A percentile compares a stretch with the other conserved stretches of the same genome.
phyloP scores from a whole-genome alignment of 805 yeast species.

The Candida takata region DNA sequence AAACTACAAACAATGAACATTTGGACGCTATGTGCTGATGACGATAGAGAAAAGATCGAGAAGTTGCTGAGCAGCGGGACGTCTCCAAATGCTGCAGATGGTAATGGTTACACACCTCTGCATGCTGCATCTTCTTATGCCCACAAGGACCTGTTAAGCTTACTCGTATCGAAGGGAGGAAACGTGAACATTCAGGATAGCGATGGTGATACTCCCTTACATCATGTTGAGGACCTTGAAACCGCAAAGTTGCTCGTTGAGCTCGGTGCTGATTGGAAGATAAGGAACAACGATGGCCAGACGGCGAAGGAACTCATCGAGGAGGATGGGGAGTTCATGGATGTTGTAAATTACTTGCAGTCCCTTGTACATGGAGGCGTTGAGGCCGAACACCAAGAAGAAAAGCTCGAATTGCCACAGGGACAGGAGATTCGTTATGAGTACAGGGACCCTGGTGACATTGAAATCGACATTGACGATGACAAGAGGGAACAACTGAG shows the following conservation, averaged over 20 bases:
- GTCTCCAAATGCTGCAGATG: constrained; percentile 72
- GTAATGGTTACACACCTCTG: constrained; percentile 92
- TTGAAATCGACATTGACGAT: constrained; percentile 38
- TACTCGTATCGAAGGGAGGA: constrained; percentile 57
- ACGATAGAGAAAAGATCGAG: constrained; percentile 54
- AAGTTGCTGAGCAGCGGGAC: constrained; percentile 43
- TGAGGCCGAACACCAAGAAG: constrained; percentile 17
- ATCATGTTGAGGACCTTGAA: constrained; percentile 69
- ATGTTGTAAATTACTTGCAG: constrained; percentile 57
- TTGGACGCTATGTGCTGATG: constrained; percentile 95
- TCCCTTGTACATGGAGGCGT: constrained; percentile 29
- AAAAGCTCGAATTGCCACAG: constrained; percentile 23
- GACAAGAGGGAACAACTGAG: constrained; percentile 60
- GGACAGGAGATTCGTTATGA: constrained; percentile 49
- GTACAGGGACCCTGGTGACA: constrained; percentile 39
- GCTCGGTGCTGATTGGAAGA: constrained; percentile 56
- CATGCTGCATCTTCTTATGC: constrained; percentile 98
- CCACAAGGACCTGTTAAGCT: constrained; percentile 57
- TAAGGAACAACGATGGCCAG: constrained; percentile 65
- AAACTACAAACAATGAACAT: constrained; percentile 49
- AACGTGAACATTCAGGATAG: constrained; percentile 74
- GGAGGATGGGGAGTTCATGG: constrained; percentile 84
- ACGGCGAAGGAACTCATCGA: constrained; percentile 69
- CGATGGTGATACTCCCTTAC: constrained; percentile 95
- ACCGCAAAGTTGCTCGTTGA: constrained; percentile 64